A percentile compares a stretch with the other conserved stretches of the same genome.
Conservation (phyloP, 345 rosid genomes). For the sweet orange (Citrus sinensis) region DVS_A1.0 CM039169.1:1966501-1967000, state of each 20-base stretch:
- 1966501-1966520: too few relatives aligned
- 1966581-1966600: not conserved
- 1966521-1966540: not conserved
- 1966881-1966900: conserved; percentile 40
- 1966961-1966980: conserved; percentile 37
- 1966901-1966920: conserved; percentile 20
- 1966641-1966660: not conserved
- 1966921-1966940: conserved; percentile 21
- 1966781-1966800: conserved; percentile 55
- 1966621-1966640: not conserved
- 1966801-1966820: conserved; percentile 42
- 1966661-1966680: not conserved
- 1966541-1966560: not conserved
- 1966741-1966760: not conserved
- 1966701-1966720: not conserved
- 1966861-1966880: conserved; percentile 24
- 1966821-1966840: conserved; percentile 31
- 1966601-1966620: not conserved
- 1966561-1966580: not conserved
- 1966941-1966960: conserved; percentile 49
- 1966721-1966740: not conserved
- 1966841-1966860: conserved; percentile 11
- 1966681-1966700: not conserved
- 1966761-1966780: conserved; percentile 58
- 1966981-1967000: conserved; percentile 40